Evolutionary conservation across 1,139 yeast species (phyloP), one percentile per base, ranked within the genome.

Genomic region (Dujonia santamariae): DNA sequence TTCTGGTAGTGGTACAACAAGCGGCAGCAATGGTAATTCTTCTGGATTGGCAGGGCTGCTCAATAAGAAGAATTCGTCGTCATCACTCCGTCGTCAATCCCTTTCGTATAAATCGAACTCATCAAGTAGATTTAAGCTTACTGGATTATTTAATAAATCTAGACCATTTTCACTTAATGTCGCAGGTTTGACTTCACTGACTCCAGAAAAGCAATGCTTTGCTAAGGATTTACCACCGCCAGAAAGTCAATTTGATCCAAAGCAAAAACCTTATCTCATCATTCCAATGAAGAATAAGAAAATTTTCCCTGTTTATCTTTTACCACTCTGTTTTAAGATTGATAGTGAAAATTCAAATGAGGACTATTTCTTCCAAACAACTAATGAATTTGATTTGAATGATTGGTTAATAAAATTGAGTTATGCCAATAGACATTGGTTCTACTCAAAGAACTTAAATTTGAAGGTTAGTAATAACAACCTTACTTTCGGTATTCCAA

Each of bases 401-500:
- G 87, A 80, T 33, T 92, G 97, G 97, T 66, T 86, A 26, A 63
- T 69, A 32, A 63, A 61, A 40, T 52, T 75, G 40, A 64, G 61
- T 39, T 72, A 58, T 44, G 69, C 78, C 7, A 72, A 69, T 40
- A 64, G 75, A 32, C 81, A 76, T 47, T 76, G 83, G 83, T 76
- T 67, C 47, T 65, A 51, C 41, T 75, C 81, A 1, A 64, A 62
- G 34, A 22, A 56, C 1, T 55, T 72, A 35, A 72, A 67, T 43
- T 34, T 44, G 18, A 67, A 55, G 46, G 34, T 34, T 3, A 47
- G 45, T 32, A 47, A 45, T 21, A 50, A 50, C 49, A 69, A 54
- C 36, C 48, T 65, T 4, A 85, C 92, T 3, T 92, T 90, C 69
- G 97, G 97, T n/a, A 82, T 90, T 25, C 96, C 97, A 2, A 66